Conservation (phyloP, 2,329 filamentous ascomycete species). For the Diaporthe sp. region DNA sequence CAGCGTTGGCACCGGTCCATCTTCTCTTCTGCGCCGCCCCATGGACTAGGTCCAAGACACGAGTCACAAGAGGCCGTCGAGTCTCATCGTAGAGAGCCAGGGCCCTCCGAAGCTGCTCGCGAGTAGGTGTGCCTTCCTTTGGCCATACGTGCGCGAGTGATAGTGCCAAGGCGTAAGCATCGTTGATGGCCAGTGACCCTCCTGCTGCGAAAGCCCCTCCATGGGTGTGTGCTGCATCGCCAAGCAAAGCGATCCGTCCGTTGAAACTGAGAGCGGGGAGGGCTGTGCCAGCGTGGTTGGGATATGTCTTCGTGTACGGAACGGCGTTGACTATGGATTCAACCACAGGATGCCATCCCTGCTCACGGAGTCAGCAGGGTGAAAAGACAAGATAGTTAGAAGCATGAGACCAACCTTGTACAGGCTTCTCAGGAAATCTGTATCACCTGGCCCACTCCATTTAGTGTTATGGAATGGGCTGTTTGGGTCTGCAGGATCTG, state of each 20-base stretch:
- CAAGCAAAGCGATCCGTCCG: constrained; percentile 45
- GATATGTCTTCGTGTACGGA: constrained; percentile 45
- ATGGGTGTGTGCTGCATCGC: constrained; percentile 51
- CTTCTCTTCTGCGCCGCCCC: constrained; percentile 33
- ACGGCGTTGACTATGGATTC: constrained; percentile 45
- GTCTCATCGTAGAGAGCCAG: constrained; percentile 46
- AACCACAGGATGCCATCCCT: constrained; percentile 49
- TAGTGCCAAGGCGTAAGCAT: constrained; percentile 46
- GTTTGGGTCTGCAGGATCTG: constrained; percentile 40
- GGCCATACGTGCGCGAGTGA: constrained; percentile 35
- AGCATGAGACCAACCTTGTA: constrained; percentile 34
- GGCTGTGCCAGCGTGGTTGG: constrained; percentile 45
- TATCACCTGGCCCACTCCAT: constrained; percentile 43
- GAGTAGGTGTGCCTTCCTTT: neutral
- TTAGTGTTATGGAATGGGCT: constrained; percentile 36
- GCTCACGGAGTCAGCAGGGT: neutral
- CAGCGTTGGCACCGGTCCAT: neutral
- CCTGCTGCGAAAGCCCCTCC: constrained; percentile 51
- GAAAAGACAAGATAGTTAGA: neutral
- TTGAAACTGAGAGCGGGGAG: constrained; percentile 44
- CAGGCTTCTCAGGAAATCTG: constrained; percentile 44
- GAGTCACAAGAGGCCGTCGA: constrained; percentile 47
- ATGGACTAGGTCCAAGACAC: constrained; percentile 46
- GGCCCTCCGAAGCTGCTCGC: constrained; percentile 5
- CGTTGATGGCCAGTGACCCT: constrained; percentile 50